phyloP scores from a whole-genome alignment of 371 early-diverging fungal species.

The Apophysomyces ossiformis region DNA sequence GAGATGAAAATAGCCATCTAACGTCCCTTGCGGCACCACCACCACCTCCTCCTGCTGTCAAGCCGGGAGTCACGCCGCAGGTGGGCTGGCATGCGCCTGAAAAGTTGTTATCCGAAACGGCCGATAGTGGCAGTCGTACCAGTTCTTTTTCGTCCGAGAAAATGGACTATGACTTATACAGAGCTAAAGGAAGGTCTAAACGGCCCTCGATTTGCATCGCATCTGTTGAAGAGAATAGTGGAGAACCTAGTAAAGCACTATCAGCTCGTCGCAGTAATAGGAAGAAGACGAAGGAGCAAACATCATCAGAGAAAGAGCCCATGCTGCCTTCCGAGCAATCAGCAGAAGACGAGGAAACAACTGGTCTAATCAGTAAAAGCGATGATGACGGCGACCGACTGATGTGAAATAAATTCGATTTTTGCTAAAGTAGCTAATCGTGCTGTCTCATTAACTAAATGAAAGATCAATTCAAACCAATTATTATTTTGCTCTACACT shows the following conservation, averaged over 20 bases:
- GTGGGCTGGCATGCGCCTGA: neutral
- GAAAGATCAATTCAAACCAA: too few species aligned
- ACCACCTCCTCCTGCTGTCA: conserved; percentile 12
- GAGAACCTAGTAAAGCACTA: neutral
- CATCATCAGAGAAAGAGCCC: conserved; percentile 4
- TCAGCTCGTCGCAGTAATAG: neutral
- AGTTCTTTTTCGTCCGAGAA: conserved; percentile 5
- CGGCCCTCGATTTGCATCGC: neutral
- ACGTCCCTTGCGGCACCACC: conserved; percentile 8
- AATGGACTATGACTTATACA: conserved; percentile 5
- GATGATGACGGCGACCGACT: conserved; percentile 3
- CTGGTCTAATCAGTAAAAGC: neutral
- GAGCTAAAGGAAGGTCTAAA: conserved; percentile 3
- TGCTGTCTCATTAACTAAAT: neutral
- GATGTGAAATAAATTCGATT: neutral
- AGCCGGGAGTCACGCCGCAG: neutral
- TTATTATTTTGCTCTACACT: too few species aligned
- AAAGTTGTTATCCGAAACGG: neutral
- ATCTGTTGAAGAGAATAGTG: neutral
- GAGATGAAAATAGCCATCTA: neutral
- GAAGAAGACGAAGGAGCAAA: neutral
- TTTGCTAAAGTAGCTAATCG: neutral
- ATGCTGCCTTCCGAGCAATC: neutral
- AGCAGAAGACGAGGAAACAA: neutral
- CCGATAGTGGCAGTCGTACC: neutral